A percentile compares a stretch with the other conserved stretches of the same genome.
Evolutionary conservation across 2,329 filamentous ascomycete genomes (phyloP).

Genomic region (Nothophoma quercina): DNA sequence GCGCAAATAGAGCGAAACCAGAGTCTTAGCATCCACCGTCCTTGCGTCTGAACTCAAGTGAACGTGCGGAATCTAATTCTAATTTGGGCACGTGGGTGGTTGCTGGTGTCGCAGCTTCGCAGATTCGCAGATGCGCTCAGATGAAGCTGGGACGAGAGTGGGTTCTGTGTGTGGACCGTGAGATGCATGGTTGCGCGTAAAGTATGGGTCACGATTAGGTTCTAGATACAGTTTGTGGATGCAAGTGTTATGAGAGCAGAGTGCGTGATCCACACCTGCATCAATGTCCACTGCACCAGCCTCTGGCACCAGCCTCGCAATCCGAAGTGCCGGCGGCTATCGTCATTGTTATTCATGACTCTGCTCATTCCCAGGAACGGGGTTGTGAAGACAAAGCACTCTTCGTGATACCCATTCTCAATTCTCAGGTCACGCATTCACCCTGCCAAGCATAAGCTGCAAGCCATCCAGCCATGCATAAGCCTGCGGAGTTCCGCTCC

Average conservation of each 20-base stretch:
- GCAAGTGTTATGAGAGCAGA: slow-evolving; percentile 2
- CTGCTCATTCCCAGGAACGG: background rate
- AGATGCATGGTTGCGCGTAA: slow-evolving; percentile 7
- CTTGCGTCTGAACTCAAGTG: too few species aligned
- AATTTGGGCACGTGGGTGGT: slow-evolving; percentile 17
- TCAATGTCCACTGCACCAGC: background rate
- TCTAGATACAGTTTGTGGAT: slow-evolving; percentile 11
- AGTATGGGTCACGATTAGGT: slow-evolving; percentile 4
- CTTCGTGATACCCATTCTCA: background rate
- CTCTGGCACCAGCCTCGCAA: slow-evolving; percentile 1
- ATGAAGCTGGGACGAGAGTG: background rate
- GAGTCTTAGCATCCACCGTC: too few species aligned
- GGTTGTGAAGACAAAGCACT: background rate
- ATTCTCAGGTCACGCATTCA: background rate
- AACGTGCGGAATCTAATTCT: slow-evolving; percentile 11
- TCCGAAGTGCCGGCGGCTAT: background rate
- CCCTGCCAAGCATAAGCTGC: background rate
- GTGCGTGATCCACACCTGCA: slow-evolving; percentile 12
- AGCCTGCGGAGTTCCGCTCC: slow-evolving; percentile 7
- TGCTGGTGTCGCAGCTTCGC: slow-evolving; percentile 3
- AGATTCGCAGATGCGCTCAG: background rate
- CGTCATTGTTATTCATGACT: background rate
- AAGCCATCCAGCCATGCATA: slow-evolving; percentile 3
- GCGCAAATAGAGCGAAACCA: background rate
- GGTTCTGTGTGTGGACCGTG: slow-evolving; percentile 1